Conservation (phyloP, 75 land plant genomes). For the Chamaecyparis obtusa region DNA sequence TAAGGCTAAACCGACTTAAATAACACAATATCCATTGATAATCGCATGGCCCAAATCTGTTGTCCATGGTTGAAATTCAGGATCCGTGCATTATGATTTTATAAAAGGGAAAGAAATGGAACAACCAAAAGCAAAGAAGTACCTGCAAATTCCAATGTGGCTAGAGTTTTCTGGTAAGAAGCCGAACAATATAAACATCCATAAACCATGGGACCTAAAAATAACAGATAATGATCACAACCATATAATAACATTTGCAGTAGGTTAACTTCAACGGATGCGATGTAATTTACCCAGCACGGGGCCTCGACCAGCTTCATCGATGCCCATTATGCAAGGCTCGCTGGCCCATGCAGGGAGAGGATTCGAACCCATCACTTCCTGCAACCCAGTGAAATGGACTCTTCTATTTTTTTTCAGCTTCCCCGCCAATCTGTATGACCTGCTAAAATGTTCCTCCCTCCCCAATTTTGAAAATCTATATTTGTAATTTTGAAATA, state of each 20-base stretch:
- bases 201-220: slow-evolving; percentile 96
- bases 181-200: slow-evolving; percentile 88
- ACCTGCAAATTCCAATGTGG: slow-evolving; percentile 87
- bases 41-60: background rate
- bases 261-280: background rate
- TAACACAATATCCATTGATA: background rate
- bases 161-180: slow-evolving; percentile 64
- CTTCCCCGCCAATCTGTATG: background rate
- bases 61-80: background rate
- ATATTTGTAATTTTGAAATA: too few relatives aligned
- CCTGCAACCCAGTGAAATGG: background rate
- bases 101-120: background rate
- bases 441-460: too few relatives aligned
- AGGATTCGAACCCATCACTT: slow-evolving; percentile 34
- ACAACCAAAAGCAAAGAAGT: background rate
- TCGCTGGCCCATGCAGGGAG: slow-evolving; percentile 67
- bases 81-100: background rate
- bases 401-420: background rate
- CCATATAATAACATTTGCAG: background rate
- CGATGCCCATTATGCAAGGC: slow-evolving; percentile 97
- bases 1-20: background rate
- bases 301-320: slow-evolving; percentile 97
- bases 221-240: background rate
- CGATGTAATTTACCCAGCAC: slow-evolving; percentile 52
- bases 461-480: too few relatives aligned